Evolutionary conservation across 2,329 filamentous ascomycete genomes (phyloP), one percentile per base, ranked within the genome.

Genomic region (Ascochyta clinopodiicola): DNA sequence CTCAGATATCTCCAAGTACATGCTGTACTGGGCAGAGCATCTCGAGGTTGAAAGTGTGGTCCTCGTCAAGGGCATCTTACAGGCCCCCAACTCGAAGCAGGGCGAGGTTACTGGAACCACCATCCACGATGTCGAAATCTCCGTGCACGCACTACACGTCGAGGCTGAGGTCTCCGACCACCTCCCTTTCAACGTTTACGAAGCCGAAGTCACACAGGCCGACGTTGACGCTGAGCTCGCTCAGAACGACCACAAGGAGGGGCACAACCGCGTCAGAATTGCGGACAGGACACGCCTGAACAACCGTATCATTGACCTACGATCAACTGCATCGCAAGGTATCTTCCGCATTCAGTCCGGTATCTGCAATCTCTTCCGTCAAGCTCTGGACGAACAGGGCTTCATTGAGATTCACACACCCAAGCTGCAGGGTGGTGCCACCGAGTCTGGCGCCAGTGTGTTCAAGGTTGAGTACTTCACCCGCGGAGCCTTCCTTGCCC

Each of bases 381-480:
- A 83, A 9, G 86, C 88, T 2, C 83, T 97, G 0, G 89, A 94
- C 63, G 81, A 83, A 2, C 81, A 88, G 60, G 88, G 87, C 15
- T 97, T 97, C 72, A 88, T 96, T 56, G 93, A 97, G 76, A 96
- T 97, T 57, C 92, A 96, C 72, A 96, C 92, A 0, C 93, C 93
- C 2, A 97, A 96, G 78, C 81, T 97, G 38, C 92, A 96, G 79
- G 91, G 91, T 1, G 88, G 90, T 12, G 93, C 93, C 1, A 96
- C 93, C 0, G 93, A 97, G 75, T 96, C 91, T 42, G 93, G 93
- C 42, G 88, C 93, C 13, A 92, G 91, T 61, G 93, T 97, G 5
- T 97, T 97, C 81, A 88, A 91, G 72, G 86, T 96, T 44, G 90
- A 95, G 70, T 97, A 97, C 78, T 97, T 97, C 78, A 90, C 88